These are phyloP conservation scores for Stachybotrys echinatus DNA, from an alignment of 2,329 filamentous ascomycete genomes.

Conservation along the genomic window DNA sequence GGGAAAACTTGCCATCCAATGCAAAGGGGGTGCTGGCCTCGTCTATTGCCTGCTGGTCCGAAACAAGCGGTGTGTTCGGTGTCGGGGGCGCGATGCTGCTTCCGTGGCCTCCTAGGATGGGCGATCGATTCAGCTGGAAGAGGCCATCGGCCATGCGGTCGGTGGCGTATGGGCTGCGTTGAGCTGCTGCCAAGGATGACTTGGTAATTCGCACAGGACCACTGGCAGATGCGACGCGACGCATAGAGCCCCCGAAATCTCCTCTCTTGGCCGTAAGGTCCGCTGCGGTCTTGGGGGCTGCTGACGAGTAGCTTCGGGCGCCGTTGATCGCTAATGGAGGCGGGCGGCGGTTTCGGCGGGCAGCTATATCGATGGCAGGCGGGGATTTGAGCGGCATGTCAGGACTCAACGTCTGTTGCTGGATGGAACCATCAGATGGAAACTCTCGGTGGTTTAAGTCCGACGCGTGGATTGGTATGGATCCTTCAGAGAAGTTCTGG, in stretches of 20 bases:
- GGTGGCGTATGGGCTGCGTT: slow-evolving; percentile 32
- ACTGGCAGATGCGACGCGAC: slow-evolving; percentile 47
- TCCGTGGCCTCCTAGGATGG: slow-evolving; percentile 29
- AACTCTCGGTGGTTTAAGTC: neutral
- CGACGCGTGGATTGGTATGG: slow-evolving; percentile 5
- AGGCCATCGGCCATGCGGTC: slow-evolving; percentile 41
- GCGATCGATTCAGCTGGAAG: slow-evolving; percentile 37
- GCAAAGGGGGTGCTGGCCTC: slow-evolving; percentile 29
- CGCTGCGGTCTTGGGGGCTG: slow-evolving; percentile 39
- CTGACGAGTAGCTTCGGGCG: slow-evolving; percentile 36
- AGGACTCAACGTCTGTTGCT: slow-evolving; percentile 5
- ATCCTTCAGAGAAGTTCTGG: neutral
- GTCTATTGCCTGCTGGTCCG: slow-evolving; percentile 28
- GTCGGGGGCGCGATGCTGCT: slow-evolving; percentile 42
- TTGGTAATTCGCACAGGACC: slow-evolving; percentile 32
- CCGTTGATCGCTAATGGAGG: slow-evolving; percentile 41
- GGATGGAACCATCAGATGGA: neutral
- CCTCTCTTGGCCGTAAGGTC: slow-evolving; percentile 37
- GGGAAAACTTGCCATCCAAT: slow-evolving; percentile 21
- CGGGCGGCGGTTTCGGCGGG: slow-evolving; percentile 40
- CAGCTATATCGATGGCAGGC: slow-evolving; percentile 48
- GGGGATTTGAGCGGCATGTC: slow-evolving; percentile 38
- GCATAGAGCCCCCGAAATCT: slow-evolving; percentile 43
- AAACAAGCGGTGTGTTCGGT: slow-evolving; percentile 40
- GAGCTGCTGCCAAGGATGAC: slow-evolving; percentile 16